A percentile compares a stretch with the other conserved stretches of the same genome.
These are phyloP conservation scores for Balansia obtecta DNA, from an alignment of 2,329 filamentous ascomycete species.

Conservation along the genomic window DNA sequence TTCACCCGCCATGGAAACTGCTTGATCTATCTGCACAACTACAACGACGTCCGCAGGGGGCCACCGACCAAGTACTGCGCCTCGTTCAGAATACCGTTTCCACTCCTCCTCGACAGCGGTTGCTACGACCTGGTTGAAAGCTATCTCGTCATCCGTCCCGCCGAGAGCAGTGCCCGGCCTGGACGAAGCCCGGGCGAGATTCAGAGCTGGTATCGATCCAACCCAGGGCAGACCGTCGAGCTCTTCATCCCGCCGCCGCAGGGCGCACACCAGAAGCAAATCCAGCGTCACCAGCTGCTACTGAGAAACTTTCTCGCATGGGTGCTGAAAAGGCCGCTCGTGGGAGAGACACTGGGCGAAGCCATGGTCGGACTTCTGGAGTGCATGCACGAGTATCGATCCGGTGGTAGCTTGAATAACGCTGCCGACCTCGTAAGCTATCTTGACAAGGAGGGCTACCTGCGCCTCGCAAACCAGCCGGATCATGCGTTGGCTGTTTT, in stretches of 20 bases:
- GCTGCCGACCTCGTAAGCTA: slow-evolving; percentile 40
- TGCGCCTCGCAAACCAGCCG: slow-evolving; percentile 51
- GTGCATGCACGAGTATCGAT: slow-evolving; percentile 50
- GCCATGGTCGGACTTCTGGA: slow-evolving; percentile 53
- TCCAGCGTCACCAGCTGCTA: slow-evolving; percentile 51
- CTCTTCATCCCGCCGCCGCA: slow-evolving; percentile 59
- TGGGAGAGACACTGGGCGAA: slow-evolving; percentile 52
- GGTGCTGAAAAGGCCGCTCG: slow-evolving; percentile 50
- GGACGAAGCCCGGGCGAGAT: slow-evolving; percentile 17
- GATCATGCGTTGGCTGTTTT: slow-evolving; percentile 57
- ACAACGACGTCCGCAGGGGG: slow-evolving; percentile 27
- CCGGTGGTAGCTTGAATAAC: slow-evolving; percentile 44
- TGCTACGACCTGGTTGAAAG: slow-evolving; percentile 49
- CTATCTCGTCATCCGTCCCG: slow-evolving; percentile 24
- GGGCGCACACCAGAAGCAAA: slow-evolving; percentile 36
- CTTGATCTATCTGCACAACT: slow-evolving; percentile 51
- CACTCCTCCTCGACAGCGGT: slow-evolving; percentile 40
- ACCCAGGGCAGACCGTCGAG: slow-evolving; percentile 31
- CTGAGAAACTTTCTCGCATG: slow-evolving; percentile 69
- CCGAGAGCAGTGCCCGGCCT: slow-evolving; percentile 16
- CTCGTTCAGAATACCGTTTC: slow-evolving; percentile 53
- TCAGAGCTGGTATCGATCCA: slow-evolving; percentile 18
- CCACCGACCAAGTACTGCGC: slow-evolving; percentile 49
- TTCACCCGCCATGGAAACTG: slow-evolving; percentile 59
- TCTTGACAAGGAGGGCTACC: slow-evolving; percentile 56